Evolutionary conservation across 805 yeast genomes (phyloP), one percentile per base, ranked within the genome.

Genomic region (Ogataea parapolymorpha): DNA sequence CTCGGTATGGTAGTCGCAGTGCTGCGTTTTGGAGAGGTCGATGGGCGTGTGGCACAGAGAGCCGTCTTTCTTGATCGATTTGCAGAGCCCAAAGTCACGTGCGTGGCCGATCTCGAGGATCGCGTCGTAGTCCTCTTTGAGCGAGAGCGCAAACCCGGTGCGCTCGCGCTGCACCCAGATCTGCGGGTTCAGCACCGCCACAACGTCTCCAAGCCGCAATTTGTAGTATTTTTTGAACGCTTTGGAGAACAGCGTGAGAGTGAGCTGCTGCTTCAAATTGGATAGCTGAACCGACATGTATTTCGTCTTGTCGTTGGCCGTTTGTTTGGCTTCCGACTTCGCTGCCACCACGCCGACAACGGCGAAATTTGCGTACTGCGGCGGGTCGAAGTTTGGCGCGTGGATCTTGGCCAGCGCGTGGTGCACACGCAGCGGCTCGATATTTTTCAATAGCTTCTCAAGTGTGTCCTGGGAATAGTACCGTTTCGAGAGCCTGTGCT

Each of bases 1-100:
- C 46, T 86, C 91, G 13, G 74, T 67, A 55, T 90, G 98, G 53
- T 66, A 87, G 10, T 78, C 79, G 61, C 98, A 90, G 44, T 77
- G 72, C 17, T 71, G 74, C 5, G 75, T 65, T 29, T 67, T 69
- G 7, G 72, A 62, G 15, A 58, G 62, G 54, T 88, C 79, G 4
- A 89, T 75, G 29, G 85, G 81, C 5, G 74, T 66, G 9, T 64
- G 65, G 62, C 98, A 90, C 6, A 59, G 53, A 5, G 63, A 56
- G 12, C 81, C 80, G 24, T 70, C 75, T 31, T 65, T 62, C 23
- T 70, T 75, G 11, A 65, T 55, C 3, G 66, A 49, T 10, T 72
- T 70, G 59, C 99, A 91, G 40, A 67, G 67, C 0, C 85, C 95
- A 35, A 83, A 72, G 54, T 86, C 77, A 43, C 73, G 71, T 15